A percentile compares a stretch with the other conserved stretches of the same genome.
Evolutionary conservation across 805 yeast species (phyloP).

Genomic region (Schwanniomyces vanrijiae): DNA sequence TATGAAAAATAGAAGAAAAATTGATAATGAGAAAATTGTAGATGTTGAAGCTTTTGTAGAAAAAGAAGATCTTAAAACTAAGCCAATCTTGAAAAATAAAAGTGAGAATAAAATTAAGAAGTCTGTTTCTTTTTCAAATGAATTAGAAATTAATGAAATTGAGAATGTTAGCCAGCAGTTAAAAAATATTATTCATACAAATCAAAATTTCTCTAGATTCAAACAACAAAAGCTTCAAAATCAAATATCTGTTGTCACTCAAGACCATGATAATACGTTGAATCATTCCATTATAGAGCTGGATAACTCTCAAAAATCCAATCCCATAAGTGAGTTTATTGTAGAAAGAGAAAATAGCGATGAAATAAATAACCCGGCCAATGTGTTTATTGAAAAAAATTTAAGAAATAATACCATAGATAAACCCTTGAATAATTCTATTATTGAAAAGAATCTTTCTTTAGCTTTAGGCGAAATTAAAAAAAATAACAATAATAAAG

Average conservation of each 20-base stretch:
- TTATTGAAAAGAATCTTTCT: constrained; percentile 7
- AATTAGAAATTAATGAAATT: constrained; percentile 57
- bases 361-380: no score
- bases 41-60: not conserved
- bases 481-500: no score
- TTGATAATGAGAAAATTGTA: not conserved
- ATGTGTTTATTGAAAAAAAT: no score
- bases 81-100: not conserved
- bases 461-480: not conserved
- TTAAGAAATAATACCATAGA: not conserved
- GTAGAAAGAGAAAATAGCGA: constrained; percentile 8
- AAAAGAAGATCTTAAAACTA: not conserved
- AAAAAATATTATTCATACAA: constrained; percentile 24
- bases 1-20: constrained; percentile 20
- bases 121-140: constrained; percentile 54
- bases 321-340: constrained; percentile 11
- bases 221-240: constrained; percentile 11
- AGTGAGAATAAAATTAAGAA: constrained; percentile 27
- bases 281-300: no score
- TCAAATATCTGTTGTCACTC: not conserved
- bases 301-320: no score
- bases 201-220: constrained; percentile 18
- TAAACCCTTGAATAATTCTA: not conserved
- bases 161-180: constrained; percentile 55
- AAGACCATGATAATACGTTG: no score